Evolutionary conservation across 1,284 basidiomycete species (phyloP), one percentile per base, ranked within the genome.

Genomic region (Afroboletus lepidellus): DNA sequence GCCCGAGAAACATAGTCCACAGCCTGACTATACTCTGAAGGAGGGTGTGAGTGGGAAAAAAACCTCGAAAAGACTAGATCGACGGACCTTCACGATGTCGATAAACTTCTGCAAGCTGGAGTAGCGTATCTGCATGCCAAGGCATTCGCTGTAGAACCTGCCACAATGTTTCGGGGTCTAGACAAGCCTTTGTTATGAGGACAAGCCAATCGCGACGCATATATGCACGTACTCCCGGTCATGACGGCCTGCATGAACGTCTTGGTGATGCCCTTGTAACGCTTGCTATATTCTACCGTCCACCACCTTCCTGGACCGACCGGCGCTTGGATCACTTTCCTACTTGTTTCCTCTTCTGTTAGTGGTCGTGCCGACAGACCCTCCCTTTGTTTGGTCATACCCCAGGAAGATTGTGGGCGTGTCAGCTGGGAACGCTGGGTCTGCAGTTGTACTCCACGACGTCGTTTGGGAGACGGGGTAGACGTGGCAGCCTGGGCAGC

Each of bases 101-200:
- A 65, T 86, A 91, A 3, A 94, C 80, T 63, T 92, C 90, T 2
- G 90, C 85, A 23, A 96, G 76, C 64, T 97, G 94, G 2, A 97
- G 77, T 1, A 95, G 75, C 0, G 94, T 95, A 69, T 98, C 94
- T 2, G 87, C 90, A 61, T 97, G 94, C 81, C 92, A 97, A 1
- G 85, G 85, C 38, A 84, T 74, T 39, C 73, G 74, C 15, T 77
- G 71, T 15, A 87, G 54, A 9, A 90, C 71, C 20, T 77, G 72
- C 68, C 77, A 84, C 43, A 90, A 78, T 0, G 81, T 81, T 54
- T 87, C 80, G 0, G 87, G 87, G 62, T 90, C 88, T 89, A 57
- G 13, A n/a, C 6, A 16, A 2, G 2, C 12, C 12, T 20, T 34
- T 21, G 20, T 29, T 25, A 21, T 55, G 34, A 58, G 46, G 55